phyloP scores from a whole-genome alignment of 176 grass and related monocot genomes.

The Saccharum officinarum region DNA sequence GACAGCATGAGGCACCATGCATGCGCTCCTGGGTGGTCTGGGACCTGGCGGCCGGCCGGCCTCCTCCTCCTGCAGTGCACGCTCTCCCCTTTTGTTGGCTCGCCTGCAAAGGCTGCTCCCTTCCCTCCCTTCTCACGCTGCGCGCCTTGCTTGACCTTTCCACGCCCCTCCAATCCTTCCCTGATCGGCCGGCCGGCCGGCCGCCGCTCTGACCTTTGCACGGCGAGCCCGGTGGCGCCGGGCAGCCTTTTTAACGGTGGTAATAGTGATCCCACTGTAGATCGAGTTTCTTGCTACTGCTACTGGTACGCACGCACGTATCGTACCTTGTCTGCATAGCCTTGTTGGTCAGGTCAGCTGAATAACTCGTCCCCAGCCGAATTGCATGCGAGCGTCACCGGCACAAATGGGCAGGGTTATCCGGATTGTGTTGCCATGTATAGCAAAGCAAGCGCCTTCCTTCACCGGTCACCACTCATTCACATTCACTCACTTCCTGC shows the following conservation, averaged over 20 bases:
- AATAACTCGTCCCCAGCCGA: neutral
- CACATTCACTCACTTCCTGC: neutral
- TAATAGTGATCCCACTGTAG: no score
- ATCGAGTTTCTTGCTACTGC: neutral
- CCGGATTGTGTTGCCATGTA: conserved; percentile 55
- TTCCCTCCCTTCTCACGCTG: neutral
- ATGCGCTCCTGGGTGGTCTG: no score
- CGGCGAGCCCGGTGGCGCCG: no score
- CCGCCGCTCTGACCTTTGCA: no score
- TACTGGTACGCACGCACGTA: no score
- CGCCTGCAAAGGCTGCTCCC: conserved; percentile 2
- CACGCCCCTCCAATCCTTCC: neutral
- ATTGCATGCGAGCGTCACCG: neutral
- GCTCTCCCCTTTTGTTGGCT: neutral
- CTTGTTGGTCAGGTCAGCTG: no score
- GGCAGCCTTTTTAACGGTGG: no score
- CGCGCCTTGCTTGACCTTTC: neutral
- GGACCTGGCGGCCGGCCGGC: no score
- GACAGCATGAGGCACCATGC: no score
- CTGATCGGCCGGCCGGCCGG: no score
- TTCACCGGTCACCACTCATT: neutral
- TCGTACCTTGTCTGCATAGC: no score
- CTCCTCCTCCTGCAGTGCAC: neutral
- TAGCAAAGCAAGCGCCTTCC: conserved; percentile 24
- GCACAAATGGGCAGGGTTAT: conserved; percentile 41